These are phyloP conservation scores for Cucumis hystrix DNA, from an alignment of 306 rosid species.

Conservation along the genomic window DNA sequence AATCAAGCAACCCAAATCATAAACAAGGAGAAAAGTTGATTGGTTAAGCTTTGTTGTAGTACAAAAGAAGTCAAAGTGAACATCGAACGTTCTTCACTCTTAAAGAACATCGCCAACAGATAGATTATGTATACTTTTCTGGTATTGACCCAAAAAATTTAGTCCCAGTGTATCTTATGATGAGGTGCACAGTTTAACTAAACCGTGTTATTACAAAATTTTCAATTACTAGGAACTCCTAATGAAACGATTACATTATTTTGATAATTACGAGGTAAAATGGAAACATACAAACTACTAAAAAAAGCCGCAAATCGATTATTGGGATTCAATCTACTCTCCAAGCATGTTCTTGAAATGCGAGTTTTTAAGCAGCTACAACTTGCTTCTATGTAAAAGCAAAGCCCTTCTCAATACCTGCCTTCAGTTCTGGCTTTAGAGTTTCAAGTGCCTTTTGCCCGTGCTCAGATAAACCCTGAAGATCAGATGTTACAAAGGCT, in stretches of 20 bases:
- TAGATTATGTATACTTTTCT: not conserved
- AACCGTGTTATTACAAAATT: constrained; percentile 38
- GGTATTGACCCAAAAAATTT: not conserved
- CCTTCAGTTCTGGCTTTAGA: constrained; percentile 78
- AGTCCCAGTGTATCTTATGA: not conserved
- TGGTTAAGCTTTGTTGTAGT: not conserved
- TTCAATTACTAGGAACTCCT: not conserved
- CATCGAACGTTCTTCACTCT: too few relatives aligned
- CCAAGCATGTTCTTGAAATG: not conserved
- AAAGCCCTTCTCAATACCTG: constrained; percentile 93
- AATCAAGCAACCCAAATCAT: not conserved
- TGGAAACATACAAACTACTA: not conserved
- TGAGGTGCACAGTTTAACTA: not conserved
- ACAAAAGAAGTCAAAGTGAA: not conserved
- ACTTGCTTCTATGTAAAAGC: constrained; percentile 68
- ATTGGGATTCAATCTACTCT: not conserved
- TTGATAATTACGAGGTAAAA: not conserved
- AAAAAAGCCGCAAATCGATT: not conserved
- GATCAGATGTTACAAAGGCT: constrained; percentile 67
- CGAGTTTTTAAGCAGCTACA: constrained; percentile 28
- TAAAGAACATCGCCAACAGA: not conserved
- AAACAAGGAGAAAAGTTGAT: not conserved
- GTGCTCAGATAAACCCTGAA: constrained; percentile 77
- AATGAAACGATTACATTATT: constrained; percentile 13
- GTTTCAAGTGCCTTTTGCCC: constrained; percentile 89